Evolutionary conservation across 495 filamentous ascomycete species (phyloP).

Genomic region (Aspergillus haitiensis): DNA sequence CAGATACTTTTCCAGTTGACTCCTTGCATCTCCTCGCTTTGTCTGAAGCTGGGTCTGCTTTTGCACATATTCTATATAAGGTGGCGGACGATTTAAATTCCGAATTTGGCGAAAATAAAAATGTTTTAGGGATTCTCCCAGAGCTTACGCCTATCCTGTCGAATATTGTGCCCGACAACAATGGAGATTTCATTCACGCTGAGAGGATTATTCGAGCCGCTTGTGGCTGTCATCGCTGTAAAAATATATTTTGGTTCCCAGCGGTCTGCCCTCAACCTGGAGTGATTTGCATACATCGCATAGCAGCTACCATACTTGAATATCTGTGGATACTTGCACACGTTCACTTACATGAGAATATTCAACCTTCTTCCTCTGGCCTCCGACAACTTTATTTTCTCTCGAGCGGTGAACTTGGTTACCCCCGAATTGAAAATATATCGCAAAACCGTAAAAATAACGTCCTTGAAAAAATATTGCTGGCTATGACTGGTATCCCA

Average conservation of each 20-base stretch:
- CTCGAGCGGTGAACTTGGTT: background rate
- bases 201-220: background rate
- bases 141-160: background rate
- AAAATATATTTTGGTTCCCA: no score
- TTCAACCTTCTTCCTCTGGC: slow-evolving; percentile 1
- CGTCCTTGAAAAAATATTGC: background rate
- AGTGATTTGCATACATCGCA: background rate
- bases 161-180: background rate
- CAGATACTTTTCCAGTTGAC: background rate
- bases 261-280: background rate
- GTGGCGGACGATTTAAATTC: background rate
- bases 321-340: slow-evolving; percentile 7
- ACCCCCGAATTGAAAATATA: background rate
- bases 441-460: background rate
- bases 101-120: background rate
- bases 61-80: background rate
- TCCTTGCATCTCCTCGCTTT: background rate
- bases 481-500: background rate
- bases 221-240: background rate
- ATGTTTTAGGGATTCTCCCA: slow-evolving; percentile 1
- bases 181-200: background rate
- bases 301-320: background rate
- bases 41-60: background rate
- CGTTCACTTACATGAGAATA: background rate
- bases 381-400: background rate